Percentiles rank a stretch among this genome's conserved stretches.
Conservation (phyloP, 2,329 filamentous ascomycete genomes). For the Sclerotiophoma versabilis region DNA sequence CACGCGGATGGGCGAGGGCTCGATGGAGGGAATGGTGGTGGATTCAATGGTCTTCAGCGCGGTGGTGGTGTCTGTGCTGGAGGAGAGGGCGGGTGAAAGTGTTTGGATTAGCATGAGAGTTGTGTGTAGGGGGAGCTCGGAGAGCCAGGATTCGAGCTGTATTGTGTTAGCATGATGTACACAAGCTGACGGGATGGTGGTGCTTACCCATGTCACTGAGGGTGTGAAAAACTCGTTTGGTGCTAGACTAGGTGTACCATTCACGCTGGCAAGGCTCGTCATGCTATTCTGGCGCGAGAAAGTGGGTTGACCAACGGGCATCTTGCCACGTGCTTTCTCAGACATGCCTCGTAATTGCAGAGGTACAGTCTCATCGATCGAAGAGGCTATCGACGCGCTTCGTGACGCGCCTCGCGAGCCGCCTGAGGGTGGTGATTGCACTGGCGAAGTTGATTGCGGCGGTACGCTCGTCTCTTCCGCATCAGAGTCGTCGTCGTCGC, state of each 20-base stretch:
- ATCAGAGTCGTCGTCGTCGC: constrained; percentile 73
- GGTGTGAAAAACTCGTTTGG: constrained; percentile 74
- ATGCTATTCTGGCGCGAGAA: constrained; percentile 93
- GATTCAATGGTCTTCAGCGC: constrained; percentile 62
- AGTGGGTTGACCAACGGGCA: constrained; percentile 80
- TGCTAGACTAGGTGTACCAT: constrained; percentile 63
- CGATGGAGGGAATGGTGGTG: constrained; percentile 73
- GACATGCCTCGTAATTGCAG: constrained; percentile 90
- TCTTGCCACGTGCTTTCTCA: constrained; percentile 94
- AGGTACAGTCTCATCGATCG: constrained; percentile 79
- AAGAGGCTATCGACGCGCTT: constrained; percentile 72
- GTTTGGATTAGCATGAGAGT: constrained; percentile 77
- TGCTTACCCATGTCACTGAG: constrained; percentile 73
- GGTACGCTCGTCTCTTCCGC: constrained; percentile 61
- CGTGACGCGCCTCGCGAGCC: constrained; percentile 55
- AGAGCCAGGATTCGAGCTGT: constrained; percentile 91
- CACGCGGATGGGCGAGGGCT: constrained; percentile 75
- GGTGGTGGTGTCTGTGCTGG: constrained; percentile 52
- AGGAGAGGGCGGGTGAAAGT: constrained; percentile 60
- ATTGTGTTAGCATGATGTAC: constrained; percentile 25
- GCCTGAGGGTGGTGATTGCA: constrained; percentile 33
- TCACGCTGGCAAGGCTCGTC: constrained; percentile 74
- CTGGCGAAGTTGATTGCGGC: constrained; percentile 40
- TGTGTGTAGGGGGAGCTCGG: constrained; percentile 86
- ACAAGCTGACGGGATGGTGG: background rate